Base-by-base conservation (phyloP, 306 rosid species). In the Vachellia pachyceras region DNA sequence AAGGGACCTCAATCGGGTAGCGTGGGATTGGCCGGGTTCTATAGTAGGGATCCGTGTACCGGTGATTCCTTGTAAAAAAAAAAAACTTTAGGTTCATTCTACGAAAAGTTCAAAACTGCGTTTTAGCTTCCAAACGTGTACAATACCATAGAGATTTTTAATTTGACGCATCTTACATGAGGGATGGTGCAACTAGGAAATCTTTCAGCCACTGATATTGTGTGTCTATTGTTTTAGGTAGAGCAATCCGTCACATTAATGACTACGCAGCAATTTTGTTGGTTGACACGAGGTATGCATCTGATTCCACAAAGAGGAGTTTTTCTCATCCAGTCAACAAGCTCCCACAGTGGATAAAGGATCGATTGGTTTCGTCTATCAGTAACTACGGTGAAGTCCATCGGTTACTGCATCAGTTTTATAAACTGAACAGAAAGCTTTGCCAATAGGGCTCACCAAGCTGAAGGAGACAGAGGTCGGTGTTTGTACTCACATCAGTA, bases 291-390 rank as follows among this genome's bases (percentile, higher is more conserved):
- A 87, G 98, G 77, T 95, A 93, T 36, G 84, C 92, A 71, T 82
- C 94, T 47, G 89, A 89, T 83, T 89, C 93, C 88, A 87, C 93
- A 6, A 88, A 88, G 75, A 55, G 86, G 77, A 88, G 89, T 68
- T 87, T 88, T 54, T 50, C 85, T 23, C 94, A 86, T 78, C 90
- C 94, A 84, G 77, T 88, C 73, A 88, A 83, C 79, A 95, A 91
- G 90, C 96, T 95, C 60, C 98, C 98, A 29, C 87, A 87, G 67
- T 95, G 99, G 98, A 93, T 95, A 73, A 93, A 89, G 88, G 91
- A 84, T 72, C 77, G 96, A 36, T 88, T 91, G 5, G 86, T 91
- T 84, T 81, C 86, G 83, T 88, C 96, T 60, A 58, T 89, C 69
- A 85, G 76, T 20, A 91, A 80, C 85, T 93, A 95, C 13, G 99